Conservation (phyloP, 2,329 filamentous ascomycete genomes). For the Penicillium brasilianum region DNA sequence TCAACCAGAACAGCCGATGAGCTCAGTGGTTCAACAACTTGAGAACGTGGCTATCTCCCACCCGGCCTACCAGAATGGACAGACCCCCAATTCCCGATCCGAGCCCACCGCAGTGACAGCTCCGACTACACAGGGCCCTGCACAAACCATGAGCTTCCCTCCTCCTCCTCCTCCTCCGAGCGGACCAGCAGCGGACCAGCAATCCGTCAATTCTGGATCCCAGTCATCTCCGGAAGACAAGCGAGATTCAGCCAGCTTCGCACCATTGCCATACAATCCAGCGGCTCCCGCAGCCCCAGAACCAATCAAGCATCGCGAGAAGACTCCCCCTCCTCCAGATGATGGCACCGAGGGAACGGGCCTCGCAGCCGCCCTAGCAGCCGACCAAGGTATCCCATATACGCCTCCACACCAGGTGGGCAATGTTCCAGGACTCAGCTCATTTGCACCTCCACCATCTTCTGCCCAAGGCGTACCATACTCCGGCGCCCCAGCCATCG, state of each 20-base stretch:
- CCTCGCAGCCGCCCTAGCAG: slow-evolving; percentile 48
- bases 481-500: slow-evolving; percentile 25
- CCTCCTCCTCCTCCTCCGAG: slow-evolving; percentile 36
- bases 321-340: slow-evolving; percentile 67
- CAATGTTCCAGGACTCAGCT: slow-evolving; percentile 20
- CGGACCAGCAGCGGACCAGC: slow-evolving; percentile 25
- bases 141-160: slow-evolving; percentile 32
- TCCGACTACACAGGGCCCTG: slow-evolving; percentile 25
- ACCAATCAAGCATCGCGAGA: slow-evolving; percentile 67
- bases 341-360: slow-evolving; percentile 58
- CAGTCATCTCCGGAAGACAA: slow-evolving; percentile 29
- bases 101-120: slow-evolving; percentile 28
- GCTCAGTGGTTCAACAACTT: slow-evolving; percentile 66
- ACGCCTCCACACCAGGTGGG: slow-evolving; percentile 35
- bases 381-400: slow-evolving; percentile 44
- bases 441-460: slow-evolving; percentile 31
- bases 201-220: slow-evolving; percentile 11
- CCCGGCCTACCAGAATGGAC: slow-evolving; percentile 53
- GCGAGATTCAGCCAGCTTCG: slow-evolving; percentile 44
- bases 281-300: slow-evolving; percentile 69
- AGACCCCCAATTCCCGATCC: slow-evolving; percentile 46
- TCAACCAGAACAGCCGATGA: slow-evolving; percentile 51
- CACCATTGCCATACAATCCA: slow-evolving; percentile 68
- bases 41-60: slow-evolving; percentile 66
- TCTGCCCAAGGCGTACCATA: slow-evolving; percentile 30